These are phyloP conservation scores for Esteya vermicola DNA, from an alignment of 2,329 filamentous ascomycete species.

Conservation along the genomic window DNA sequence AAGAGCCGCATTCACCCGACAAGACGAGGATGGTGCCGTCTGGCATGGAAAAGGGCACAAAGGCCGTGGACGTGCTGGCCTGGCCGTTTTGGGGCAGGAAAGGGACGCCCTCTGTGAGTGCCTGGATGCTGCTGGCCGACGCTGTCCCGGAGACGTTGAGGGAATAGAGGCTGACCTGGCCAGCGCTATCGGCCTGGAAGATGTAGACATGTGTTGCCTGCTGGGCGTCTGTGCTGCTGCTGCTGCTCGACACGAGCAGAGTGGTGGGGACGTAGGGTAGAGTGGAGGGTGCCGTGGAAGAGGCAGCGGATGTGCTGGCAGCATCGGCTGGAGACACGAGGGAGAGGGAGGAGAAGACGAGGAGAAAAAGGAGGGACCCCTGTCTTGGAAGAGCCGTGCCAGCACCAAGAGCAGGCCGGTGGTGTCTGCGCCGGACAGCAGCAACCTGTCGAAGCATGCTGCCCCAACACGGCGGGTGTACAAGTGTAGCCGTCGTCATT, in stretches of 20 bases:
- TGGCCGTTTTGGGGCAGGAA: conserved; percentile 37
- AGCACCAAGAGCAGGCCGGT: no score
- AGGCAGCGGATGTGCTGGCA: conserved; percentile 7
- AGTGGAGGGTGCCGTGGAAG: conserved; percentile 25
- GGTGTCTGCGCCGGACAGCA: no score
- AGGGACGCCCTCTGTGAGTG: conserved; percentile 42
- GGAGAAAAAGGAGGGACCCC: not conserved
- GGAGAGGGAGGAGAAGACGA: conserved; percentile 1
- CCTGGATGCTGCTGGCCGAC: conserved; percentile 23
- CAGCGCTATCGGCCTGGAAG: conserved; percentile 39
- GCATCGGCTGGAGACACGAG: not conserved
- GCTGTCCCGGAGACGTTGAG: conserved; percentile 49
- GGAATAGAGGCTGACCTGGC: conserved; percentile 38
- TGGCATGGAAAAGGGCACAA: conserved; percentile 51
- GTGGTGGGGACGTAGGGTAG: conserved; percentile 69
- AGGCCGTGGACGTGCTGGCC: conserved; percentile 34
- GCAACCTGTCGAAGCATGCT: no score
- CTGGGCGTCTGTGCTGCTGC: conserved; percentile 14
- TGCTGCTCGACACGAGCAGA: conserved; percentile 43
- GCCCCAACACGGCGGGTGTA: no score
- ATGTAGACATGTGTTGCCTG: conserved; percentile 46
- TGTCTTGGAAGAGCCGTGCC: no score
- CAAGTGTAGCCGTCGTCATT: no score
- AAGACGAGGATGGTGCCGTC: conserved; percentile 61
- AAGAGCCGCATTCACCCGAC: conserved; percentile 59